Evolutionary conservation across 2,329 filamentous ascomycete genomes (phyloP), one percentile per base, ranked within the genome.

Genomic region (Purpureocillium lavendulum): DNA sequence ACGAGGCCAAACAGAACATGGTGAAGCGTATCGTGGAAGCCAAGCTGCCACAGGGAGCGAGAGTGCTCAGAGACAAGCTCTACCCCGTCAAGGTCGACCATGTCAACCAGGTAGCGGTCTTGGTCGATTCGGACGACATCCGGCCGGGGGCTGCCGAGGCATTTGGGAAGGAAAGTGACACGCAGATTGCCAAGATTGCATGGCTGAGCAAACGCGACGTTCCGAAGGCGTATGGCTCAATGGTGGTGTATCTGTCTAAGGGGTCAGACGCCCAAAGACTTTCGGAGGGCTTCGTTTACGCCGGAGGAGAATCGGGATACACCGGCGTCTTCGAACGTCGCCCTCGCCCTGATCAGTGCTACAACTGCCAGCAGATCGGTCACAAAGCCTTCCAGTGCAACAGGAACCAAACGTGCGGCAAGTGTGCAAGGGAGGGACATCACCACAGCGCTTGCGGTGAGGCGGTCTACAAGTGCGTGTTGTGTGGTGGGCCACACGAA

Each of bases 291-390:
- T 51, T 45, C 45, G 50, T 52, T 39, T 42, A 50, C 31, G 44
- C 40, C 3, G 48, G 43, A 39, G 45, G 47, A 21, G 41, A 49
- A 37, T 53, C 49, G 12, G 50, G 45, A 7, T 35, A 35, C 28
- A 46, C 45, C 7, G 37, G 35, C 13, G 12, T 38, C 9, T 54
- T 53, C 31, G 43, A 54, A 39, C 47, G 40, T 15, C 46, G 49
- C 36, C 42, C 38, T 30, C 42, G 45, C 40, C 51, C 49, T 24
- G 41, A 46, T 26, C 44, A 58, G 49, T 60, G 44, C 39, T 59
- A 55, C 35, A 57, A 57, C 30, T 59, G 48, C 39, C 44, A 57
- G 43, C 40, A 54, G 39, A 49, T 56, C 29, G 41, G 47, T n/a
- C 42, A 55, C 32, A 57, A 56, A 40, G 50, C 48, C 13, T 52